These are phyloP conservation scores for Phaeomoniella chlamydospora DNA, from an alignment of 2,329 filamentous ascomycete genomes.

Conservation along the genomic window DNA sequence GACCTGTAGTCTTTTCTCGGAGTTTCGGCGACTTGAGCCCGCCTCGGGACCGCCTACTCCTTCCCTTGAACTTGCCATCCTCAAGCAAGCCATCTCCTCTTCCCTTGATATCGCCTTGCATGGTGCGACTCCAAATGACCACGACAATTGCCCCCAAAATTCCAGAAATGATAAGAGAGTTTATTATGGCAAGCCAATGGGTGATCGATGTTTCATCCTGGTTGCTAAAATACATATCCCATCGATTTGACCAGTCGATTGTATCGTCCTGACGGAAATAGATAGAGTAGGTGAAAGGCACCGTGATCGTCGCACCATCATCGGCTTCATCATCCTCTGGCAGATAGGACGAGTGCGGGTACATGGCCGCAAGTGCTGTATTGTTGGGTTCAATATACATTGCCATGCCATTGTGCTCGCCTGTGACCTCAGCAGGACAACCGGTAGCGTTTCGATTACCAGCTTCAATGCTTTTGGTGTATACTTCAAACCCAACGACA, in stretches of 20 bases:
- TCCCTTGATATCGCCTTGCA: conserved; percentile 63
- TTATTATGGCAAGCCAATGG: conserved; percentile 80
- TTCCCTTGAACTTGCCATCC: conserved; percentile 46
- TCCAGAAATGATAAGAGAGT: conserved; percentile 71
- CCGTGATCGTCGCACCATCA: conserved; percentile 51
- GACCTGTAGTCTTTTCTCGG: conserved; percentile 36
- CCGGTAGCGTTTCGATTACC: conserved; percentile 47
- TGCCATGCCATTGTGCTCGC: conserved; percentile 51
- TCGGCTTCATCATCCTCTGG: conserved; percentile 44
- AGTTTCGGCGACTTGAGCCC: conserved; percentile 11
- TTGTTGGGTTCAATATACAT: conserved; percentile 52
- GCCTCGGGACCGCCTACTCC: conserved; percentile 31
- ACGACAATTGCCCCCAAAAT: conserved; percentile 65
- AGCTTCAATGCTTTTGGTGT: conserved; percentile 65
- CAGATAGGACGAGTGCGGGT: conserved; percentile 45
- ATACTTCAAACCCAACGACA: conserved; percentile 80
- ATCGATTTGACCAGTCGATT: conserved; percentile 70
- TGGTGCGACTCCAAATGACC: conserved; percentile 66
- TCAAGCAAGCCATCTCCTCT: conserved; percentile 53
- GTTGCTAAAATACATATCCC: conserved; percentile 83
- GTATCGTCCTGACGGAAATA: conserved; percentile 74
- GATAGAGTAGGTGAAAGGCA: conserved; percentile 80
- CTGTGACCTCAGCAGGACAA: conserved; percentile 53
- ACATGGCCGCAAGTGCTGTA: conserved; percentile 32
- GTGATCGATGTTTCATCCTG: conserved; percentile 69